Conservation (phyloP, 2,329 filamentous ascomycete species). For the Fusarium kyushuense region DNA sequence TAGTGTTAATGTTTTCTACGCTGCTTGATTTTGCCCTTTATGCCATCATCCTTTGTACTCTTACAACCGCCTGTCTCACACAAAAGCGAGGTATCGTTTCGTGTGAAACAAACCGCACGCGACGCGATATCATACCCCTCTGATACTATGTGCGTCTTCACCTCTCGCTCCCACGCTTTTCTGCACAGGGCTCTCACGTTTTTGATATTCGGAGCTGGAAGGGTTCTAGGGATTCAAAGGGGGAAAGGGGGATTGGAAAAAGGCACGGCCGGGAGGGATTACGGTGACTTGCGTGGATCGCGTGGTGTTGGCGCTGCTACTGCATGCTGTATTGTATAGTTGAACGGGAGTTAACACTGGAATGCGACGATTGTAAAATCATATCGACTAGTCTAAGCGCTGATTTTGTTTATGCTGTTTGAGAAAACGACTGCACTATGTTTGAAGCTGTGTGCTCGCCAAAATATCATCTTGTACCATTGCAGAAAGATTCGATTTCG, state of each 20-base stretch:
- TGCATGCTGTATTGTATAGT: conserved; percentile 46
- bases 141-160: conserved; percentile 7
- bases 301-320: conserved; percentile 39
- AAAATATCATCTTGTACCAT: conserved; percentile 15
- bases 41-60: conserved; percentile 7
- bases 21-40: conserved; percentile 24
- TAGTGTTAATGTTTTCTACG: conserved; percentile 29
- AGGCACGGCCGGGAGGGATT: conserved; percentile 22
- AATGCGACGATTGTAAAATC: conserved; percentile 27
- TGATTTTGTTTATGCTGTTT: not conserved
- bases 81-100: conserved; percentile 6
- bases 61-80: conserved; percentile 14
- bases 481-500: not conserved
- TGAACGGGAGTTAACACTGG: conserved; percentile 39
- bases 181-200: conserved; percentile 18
- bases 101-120: conserved; percentile 1
- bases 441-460: not conserved
- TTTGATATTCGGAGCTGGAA: conserved; percentile 23
- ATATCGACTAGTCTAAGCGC: not conserved
- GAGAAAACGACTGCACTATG: not conserved
- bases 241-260: conserved; percentile 11
- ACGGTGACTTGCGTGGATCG: conserved; percentile 20
- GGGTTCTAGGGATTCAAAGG: conserved; percentile 28
- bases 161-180: conserved; percentile 9
- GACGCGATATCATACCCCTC: conserved; percentile 1